A percentile compares a stretch with the other conserved stretches of the same genome.
Evolutionary conservation across 2,329 filamentous ascomycete genomes (phyloP).

Genomic region (Berkeleyomyces rouxiae): DNA sequence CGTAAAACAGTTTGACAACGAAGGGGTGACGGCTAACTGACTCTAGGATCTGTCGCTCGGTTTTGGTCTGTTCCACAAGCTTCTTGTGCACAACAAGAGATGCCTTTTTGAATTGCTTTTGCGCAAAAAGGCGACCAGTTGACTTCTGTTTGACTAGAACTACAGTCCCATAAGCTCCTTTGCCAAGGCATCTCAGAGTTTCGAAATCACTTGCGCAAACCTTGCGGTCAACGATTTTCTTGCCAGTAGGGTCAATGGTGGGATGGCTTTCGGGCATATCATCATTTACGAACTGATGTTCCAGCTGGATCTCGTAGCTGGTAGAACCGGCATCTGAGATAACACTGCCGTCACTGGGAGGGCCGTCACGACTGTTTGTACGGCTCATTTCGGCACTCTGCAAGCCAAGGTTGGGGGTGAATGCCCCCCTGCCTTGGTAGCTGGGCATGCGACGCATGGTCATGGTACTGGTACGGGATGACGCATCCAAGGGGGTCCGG

Average conservation of each 20-base stretch:
- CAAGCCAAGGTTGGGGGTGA: slow-evolving; percentile 29
- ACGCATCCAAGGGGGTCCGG: slow-evolving; percentile 36
- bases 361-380: slow-evolving; percentile 38
- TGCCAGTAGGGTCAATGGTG: slow-evolving; percentile 22
- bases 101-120: slow-evolving; percentile 98
- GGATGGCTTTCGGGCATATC: slow-evolving; percentile 17
- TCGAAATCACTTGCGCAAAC: slow-evolving; percentile 89
- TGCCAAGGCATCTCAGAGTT: slow-evolving; percentile 77
- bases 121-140: slow-evolving; percentile 81
- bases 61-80: slow-evolving; percentile 92
- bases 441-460: slow-evolving; percentile 12
- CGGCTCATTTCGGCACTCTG: slow-evolving; percentile 41
- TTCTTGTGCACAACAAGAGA: slow-evolving; percentile 91
- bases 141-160: slow-evolving; percentile 76
- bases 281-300: slow-evolving; percentile 55
- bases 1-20: slow-evolving; percentile 94
- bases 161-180: slow-evolving; percentile 91
- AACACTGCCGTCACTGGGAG: slow-evolving; percentile 36
- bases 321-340: slow-evolving; percentile 52
- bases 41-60: slow-evolving; percentile 85
- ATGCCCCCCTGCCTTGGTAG: slow-evolving; percentile 6
- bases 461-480: slow-evolving; percentile 38
- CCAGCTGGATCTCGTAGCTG: slow-evolving; percentile 71
- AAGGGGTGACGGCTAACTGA: slow-evolving; percentile 94
- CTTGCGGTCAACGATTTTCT: slow-evolving; percentile 38